Conservation (phyloP, 2,329 filamentous ascomycete genomes). For the Fusarium graminum region DNA sequence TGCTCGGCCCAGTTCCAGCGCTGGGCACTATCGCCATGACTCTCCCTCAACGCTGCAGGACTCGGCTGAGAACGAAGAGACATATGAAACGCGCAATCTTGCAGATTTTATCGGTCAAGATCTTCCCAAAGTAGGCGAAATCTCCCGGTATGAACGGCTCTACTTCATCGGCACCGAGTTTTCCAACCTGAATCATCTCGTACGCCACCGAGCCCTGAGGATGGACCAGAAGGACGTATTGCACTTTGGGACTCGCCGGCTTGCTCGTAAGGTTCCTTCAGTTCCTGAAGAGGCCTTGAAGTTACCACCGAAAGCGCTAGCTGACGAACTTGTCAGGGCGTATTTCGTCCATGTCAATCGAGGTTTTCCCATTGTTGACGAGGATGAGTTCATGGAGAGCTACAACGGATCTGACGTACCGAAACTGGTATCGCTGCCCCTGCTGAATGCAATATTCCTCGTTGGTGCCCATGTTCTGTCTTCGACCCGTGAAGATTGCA, state of each 20-base stretch:
- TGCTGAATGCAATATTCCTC: conserved; percentile 64
- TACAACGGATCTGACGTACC: conserved; percentile 61
- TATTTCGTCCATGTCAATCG: conserved; percentile 66
- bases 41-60: conserved; percentile 34
- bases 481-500: conserved; percentile 56
- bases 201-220: conserved; percentile 60
- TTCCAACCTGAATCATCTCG: conserved; percentile 68
- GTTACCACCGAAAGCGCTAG: conserved; percentile 61
- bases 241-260: conserved; percentile 54
- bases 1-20: conserved; percentile 30
- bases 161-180: conserved; percentile 68
- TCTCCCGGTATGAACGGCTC: conserved; percentile 61
- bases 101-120: conserved; percentile 65
- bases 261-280: conserved; percentile 56
- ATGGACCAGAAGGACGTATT: conserved; percentile 47
- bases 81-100: conserved; percentile 58
- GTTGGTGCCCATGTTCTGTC: conserved; percentile 65
- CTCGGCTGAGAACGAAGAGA: conserved; percentile 51
- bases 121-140: conserved; percentile 59
- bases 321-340: conserved; percentile 63
- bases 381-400: conserved; percentile 64
- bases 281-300: conserved; percentile 62
- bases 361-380: conserved; percentile 65
- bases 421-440: conserved; percentile 60
- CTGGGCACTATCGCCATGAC: conserved; percentile 19